These are phyloP conservation scores for Musa itinerans DNA, from an alignment of 176 grass and related monocot genomes.

Conservation along the genomic window DNA sequence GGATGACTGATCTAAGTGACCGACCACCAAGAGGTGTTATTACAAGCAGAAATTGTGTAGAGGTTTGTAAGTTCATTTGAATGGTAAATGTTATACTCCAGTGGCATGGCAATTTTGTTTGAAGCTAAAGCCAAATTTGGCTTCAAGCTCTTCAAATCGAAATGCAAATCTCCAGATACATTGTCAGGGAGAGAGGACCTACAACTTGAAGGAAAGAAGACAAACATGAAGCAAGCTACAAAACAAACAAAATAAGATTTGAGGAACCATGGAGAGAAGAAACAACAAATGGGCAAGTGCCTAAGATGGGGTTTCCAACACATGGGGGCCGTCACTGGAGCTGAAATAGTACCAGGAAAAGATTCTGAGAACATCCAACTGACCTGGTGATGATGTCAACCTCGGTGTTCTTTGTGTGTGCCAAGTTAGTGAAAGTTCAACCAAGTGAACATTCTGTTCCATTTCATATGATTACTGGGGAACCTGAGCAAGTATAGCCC, in stretches of 20 bases:
- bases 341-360: background rate
- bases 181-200: background rate
- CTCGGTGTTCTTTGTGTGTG: background rate
- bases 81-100: no score
- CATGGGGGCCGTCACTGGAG: background rate
- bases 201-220: background rate
- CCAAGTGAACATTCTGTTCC: background rate
- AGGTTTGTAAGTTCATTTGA: no score
- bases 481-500: background rate
- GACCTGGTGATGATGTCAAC: background rate
- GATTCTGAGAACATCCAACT: background rate
- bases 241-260: background rate
- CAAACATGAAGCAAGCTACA: background rate
- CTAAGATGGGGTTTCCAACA: background rate
- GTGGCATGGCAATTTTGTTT: no score
- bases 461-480: background rate
- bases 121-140: background rate
- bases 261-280: background rate
- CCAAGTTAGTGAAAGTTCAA: no score
- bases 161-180: background rate
- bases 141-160: background rate
- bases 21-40: no score
- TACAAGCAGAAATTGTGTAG: no score
- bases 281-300: background rate
- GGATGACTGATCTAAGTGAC: no score